Evolutionary conservation across 768 basidiomycete genomes (phyloP), one percentile per base, ranked within the genome.

Genomic region (Rhizopogon vinicolor): DNA sequence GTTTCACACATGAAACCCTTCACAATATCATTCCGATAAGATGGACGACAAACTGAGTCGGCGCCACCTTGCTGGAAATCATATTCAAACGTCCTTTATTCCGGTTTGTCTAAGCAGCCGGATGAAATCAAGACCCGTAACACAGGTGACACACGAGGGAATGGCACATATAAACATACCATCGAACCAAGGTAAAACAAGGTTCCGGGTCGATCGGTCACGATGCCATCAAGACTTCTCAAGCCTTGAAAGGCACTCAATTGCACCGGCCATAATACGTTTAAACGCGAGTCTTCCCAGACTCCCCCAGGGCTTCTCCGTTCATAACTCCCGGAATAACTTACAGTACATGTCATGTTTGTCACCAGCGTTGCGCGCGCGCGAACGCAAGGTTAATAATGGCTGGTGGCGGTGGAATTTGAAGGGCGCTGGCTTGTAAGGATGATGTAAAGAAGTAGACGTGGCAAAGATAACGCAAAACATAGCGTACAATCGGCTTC

Each of bases 321-420:
- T 62, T 65, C 63, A 65, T 59, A 57, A 67, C 53, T 56, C 65
- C 63, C 18, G 57, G 56, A 65, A 65, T 67, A 66, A 56, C 52
- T 55, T 16, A 13, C 31, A 41, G 44, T 28, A 39, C 8, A 56
- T 59, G 25, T 25, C 25, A 25, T 25, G 25, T 25, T 25, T 53
- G 53, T 61, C 52, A 59, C 55, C 37, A 40, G 53, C 12, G 16
- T 29, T 35, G n/a, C 43, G n/a, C 43, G 40, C 29, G 31, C 35
- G 16, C 35, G 54, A 51, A 52, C 50, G 29, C 35, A 12, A 37
- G 35, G 35, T 37, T 37, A 37, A 56, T 12, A 28, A 54, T 48
- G 9, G 33, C 5, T 44, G 28, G n/a, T n/a, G n/a, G 35, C 51
- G 39, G 51, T 25, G 35, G 48, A 25, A 28, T 39, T 44, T 16